Base-by-base conservation (phyloP, 768 basidiomycete genomes). In the Amanita rubescens region DNA sequence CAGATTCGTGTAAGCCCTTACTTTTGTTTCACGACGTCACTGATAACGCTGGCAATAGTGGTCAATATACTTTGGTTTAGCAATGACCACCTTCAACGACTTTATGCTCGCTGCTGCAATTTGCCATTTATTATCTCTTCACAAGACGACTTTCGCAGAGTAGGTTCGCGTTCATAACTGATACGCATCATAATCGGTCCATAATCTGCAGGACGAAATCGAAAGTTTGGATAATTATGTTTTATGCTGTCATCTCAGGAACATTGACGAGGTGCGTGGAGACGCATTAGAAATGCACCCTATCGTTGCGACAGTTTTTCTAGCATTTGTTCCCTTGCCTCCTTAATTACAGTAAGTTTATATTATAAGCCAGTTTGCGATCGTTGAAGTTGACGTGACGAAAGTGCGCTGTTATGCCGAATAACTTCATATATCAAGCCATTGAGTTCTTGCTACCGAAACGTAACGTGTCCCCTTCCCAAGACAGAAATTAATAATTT, bases 371-470 rank as follows among this genome's bases (percentile, higher is more conserved):
- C 15, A 27, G 42, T 5, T 55, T n/a, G n/a, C n/a, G n/a, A 24
- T 27, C 9, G 44, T 4, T 25, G 24, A 43, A 15, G 44, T 25
- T 9, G 5, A 33, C 14, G 17, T 19, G 3, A 1, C 3, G 22
- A 39, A 45, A 63, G 62, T 59, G 56, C 27, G 56, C 32, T 2
- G n/a, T 39, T 3, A 57, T 62, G 58, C 59, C 57, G 9, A 42
- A 59, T 30, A 62, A 53, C n/a, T 53, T 62, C 14, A 55, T 62
- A 2, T 63, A 58, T 49, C 54, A 61, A 3, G 57, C 59, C 25
- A 55, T 63, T 34, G 49, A 55, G 41, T 60, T 63, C 30, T 54
- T 60, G 8, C 45, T 63, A 11, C 55, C 62, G 5, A 62, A 63
- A 57, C 42, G 62, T 62, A 15, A 59, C 14, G 24, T 45, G 25